Base-by-base conservation (phyloP, 306 rosid species). In the Canavalia gladiata region DNA sequence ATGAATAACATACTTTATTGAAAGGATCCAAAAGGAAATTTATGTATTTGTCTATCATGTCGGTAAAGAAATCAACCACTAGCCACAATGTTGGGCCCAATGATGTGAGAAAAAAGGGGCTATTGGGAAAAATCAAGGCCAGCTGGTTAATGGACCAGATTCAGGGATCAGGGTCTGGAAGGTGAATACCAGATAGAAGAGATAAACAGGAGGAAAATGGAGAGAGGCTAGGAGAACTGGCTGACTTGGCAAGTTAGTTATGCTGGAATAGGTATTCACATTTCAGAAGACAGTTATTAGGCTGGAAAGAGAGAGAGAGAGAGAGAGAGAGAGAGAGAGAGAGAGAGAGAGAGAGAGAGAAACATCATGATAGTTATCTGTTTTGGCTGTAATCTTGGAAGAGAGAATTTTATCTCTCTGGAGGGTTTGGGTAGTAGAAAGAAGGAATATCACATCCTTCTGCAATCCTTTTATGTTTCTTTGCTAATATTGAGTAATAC, bases 1-100 rank as follows among this genome's bases (percentile, higher is more conserved):
- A 46, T 68, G 46, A 37, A 42, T 33, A 52, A 57, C 51, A 78
- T 6, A 57, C 55, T 67, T 56, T 57, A 79, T 47, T 70, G 51
- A 70, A 68, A 69, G 71, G 39, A 47, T 6, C 72, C 55, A 28
- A 51, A 47, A 71, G 64, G 12, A 9, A 59, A 59, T 47, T 43
- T 35, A 70, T 70, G 45, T 11, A 66, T 64, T 8, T 51, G 51
- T 65, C 10, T 25, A 64, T 37, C 5, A 33, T 18, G 47, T 37
- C 25, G 75, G 35, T 52, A 52, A 66, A 41, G 28, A 58, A 82
- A 49, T 54, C 62, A 68, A 59, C 64, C 59, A 50, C 50, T 41
- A 52, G 59, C 59, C 31, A 74, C 56, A 55, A 54, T 62, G 29
- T 18, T 62, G 7, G 72, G 62, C 72, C 68, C 1, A 41, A 60